These are phyloP conservation scores for Gamsiella multidivaricata DNA, from an alignment of 192 early-diverging fungal species.

Conservation along the genomic window DNA sequence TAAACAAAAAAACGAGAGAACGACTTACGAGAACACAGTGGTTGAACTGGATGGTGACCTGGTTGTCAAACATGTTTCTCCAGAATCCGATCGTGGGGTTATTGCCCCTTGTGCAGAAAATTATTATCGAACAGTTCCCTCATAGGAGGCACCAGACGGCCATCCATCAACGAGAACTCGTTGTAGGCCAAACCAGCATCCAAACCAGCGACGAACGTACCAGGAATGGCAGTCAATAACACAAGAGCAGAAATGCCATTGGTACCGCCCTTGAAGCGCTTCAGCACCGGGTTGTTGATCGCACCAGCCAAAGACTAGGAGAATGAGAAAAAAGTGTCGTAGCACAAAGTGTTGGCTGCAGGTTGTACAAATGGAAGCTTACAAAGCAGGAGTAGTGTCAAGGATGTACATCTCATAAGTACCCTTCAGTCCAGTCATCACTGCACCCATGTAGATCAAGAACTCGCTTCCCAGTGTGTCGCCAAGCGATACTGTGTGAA, in stretches of 20 bases:
- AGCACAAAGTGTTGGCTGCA: too few species aligned
- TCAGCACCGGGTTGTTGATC: constrained; percentile 68
- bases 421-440: constrained; percentile 81
- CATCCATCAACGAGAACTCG: constrained; percentile 96
- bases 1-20: background rate
- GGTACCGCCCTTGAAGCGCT: constrained; percentile 69
- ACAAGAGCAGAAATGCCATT: constrained; percentile 75
- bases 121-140: constrained; percentile 67
- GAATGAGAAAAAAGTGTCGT: background rate
- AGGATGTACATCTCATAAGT: constrained; percentile 50
- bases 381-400: too few species aligned
- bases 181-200: constrained; percentile 98
- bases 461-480: constrained; percentile 88
- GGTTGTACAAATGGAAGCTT: too few species aligned
- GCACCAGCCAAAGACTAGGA: constrained; percentile 46
- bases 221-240: constrained; percentile 89
- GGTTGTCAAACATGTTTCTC: constrained; percentile 95
- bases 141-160: constrained; percentile 79
- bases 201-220: constrained; percentile 95
- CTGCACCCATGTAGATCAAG: constrained; percentile 82
- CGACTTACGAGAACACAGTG: constrained; percentile 85
- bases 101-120: constrained; percentile 62
- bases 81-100: constrained; percentile 67
- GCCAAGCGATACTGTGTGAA: constrained; percentile 94
- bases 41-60: constrained; percentile 93